phyloP scores from a whole-genome alignment of 345 rosid species.

The Brassica rapa region DNA sequence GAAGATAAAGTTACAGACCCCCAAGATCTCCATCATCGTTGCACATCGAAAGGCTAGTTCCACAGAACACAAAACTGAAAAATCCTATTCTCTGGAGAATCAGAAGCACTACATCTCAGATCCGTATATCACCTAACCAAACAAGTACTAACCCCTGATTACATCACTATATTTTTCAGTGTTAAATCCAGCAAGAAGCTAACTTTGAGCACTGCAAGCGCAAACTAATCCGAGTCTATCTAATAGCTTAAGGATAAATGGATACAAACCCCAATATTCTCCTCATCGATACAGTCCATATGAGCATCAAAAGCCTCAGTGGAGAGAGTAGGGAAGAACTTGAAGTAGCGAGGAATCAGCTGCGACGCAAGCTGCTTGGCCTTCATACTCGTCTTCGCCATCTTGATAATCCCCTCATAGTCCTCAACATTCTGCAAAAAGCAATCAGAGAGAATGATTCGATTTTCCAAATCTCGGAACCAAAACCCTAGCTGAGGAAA shows the following conservation, averaged over 20 bases:
- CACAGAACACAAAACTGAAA: background rate
- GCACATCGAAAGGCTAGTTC: conserved; percentile 45
- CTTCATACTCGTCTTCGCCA: conserved; percentile 73
- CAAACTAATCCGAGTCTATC: background rate
- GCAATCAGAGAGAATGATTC: background rate
- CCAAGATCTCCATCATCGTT: conserved; percentile 90
- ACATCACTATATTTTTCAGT: background rate
- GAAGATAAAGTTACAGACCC: conserved; percentile 48
- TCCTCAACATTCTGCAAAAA: conserved; percentile 68
- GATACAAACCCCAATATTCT: conserved; percentile 73
- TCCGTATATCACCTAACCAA: background rate
- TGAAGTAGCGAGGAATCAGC: conserved; percentile 96
- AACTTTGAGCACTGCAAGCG: background rate
- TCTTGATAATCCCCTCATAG: conserved; percentile 82
- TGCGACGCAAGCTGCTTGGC: conserved; percentile 96
- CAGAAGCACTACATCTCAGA: conserved; percentile 8
- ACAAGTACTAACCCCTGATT: background rate
- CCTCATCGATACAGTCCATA: conserved; percentile 92
- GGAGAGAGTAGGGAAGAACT: conserved; percentile 85
- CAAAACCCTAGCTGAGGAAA: conserved; percentile 18
- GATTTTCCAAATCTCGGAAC: conserved; percentile 3
- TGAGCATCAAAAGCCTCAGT: conserved; percentile 71
- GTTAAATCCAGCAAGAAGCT: conserved; percentile 8
- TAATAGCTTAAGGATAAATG: background rate
- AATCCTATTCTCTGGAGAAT: background rate